Percentiles rank a stretch among this genome's conserved stretches.
Evolutionary conservation across 2,329 filamentous ascomycete genomes (phyloP).

Genomic region (Neopestalotiopsis sp.): DNA sequence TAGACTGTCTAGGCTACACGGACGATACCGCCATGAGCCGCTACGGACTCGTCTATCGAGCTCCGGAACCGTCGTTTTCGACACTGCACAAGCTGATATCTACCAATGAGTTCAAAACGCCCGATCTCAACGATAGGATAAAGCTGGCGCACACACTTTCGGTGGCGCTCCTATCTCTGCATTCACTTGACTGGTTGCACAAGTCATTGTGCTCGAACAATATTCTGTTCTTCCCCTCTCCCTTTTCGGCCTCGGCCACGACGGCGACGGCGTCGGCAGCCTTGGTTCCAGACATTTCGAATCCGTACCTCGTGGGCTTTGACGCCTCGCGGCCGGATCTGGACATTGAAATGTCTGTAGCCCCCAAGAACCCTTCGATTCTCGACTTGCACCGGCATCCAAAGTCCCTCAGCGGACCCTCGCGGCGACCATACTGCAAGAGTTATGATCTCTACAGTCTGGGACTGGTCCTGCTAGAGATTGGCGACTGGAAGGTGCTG

Average conservation of each 20-base stretch:
- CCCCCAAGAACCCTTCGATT: constrained; percentile 47
- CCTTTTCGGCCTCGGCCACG: constrained; percentile 35
- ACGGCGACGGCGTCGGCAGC: constrained; percentile 28
- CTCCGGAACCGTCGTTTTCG: constrained; percentile 42
- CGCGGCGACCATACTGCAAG: constrained; percentile 44
- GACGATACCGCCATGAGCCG: constrained; percentile 44
- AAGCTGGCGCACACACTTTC: constrained; percentile 48
- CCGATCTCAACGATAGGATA: constrained; percentile 50
- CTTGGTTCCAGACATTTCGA: constrained; percentile 45
- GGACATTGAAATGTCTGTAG: constrained; percentile 43
- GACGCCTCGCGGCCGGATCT: constrained; percentile 45
- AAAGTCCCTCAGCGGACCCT: constrained; percentile 43
- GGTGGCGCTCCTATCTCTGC: constrained; percentile 54
- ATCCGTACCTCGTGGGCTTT: constrained; percentile 45
- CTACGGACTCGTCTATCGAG: constrained; percentile 51
- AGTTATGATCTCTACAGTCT: constrained; percentile 52
- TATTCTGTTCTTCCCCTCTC: constrained; percentile 50
- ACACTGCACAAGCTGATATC: constrained; percentile 46
- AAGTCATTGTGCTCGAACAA: constrained; percentile 48
- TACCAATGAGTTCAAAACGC: constrained; percentile 46
- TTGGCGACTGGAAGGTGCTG: constrained; percentile 53
- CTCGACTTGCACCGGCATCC: constrained; percentile 54
- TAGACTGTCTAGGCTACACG: constrained; percentile 54
- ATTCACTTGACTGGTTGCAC: constrained; percentile 60
- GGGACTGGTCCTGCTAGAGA: constrained; percentile 56